Percentiles rank a stretch among this genome's conserved stretches.
phyloP scores from a whole-genome alignment of 1,284 basidiomycete genomes.

The Puccinia hordei region DNA sequence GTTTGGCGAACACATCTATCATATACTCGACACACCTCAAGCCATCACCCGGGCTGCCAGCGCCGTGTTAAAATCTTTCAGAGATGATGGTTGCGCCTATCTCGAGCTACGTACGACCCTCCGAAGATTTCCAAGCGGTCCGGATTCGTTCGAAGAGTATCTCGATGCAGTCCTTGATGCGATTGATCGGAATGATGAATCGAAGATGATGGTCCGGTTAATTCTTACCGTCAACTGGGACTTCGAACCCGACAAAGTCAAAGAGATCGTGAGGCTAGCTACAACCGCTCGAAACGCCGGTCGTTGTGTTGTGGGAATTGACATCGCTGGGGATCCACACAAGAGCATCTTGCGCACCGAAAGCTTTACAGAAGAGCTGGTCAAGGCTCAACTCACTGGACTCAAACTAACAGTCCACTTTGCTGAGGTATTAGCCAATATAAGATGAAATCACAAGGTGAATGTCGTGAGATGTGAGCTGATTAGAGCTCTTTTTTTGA shows the following conservation, averaged over 20 bases:
- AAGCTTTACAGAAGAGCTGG: neutral
- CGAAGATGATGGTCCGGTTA: conserved; percentile 33
- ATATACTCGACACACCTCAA: conserved; percentile 26
- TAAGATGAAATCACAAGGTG: neutral
- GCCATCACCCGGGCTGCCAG: conserved; percentile 6
- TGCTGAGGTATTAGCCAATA: conserved; percentile 8
- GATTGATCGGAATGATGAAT: conserved; percentile 13
- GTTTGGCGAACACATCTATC: conserved; percentile 27
- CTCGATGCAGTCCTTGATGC: conserved; percentile 19
- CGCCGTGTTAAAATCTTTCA: conserved; percentile 29
- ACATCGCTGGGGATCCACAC: conserved; percentile 27
- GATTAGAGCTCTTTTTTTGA: neutral
- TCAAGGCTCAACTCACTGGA: conserved; percentile 5
- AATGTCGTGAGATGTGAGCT: neutral
- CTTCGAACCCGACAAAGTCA: conserved; percentile 13
- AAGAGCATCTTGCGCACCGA: conserved; percentile 10
- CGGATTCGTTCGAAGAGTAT: conserved; percentile 17
- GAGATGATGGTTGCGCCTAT: conserved; percentile 37
- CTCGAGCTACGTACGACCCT: conserved; percentile 41
- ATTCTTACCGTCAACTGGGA: conserved; percentile 37
- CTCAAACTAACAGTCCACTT: conserved; percentile 43
- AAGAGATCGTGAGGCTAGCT: conserved; percentile 6
- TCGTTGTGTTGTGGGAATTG: conserved; percentile 21
- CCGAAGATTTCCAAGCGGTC: neutral
- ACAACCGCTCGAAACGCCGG: conserved; percentile 1